Percentiles rank a stretch among this genome's conserved stretches.
These are phyloP conservation scores for Jamesozyma spencerorum DNA, from an alignment of 805 yeast genomes.

Conservation along the genomic window DNA sequence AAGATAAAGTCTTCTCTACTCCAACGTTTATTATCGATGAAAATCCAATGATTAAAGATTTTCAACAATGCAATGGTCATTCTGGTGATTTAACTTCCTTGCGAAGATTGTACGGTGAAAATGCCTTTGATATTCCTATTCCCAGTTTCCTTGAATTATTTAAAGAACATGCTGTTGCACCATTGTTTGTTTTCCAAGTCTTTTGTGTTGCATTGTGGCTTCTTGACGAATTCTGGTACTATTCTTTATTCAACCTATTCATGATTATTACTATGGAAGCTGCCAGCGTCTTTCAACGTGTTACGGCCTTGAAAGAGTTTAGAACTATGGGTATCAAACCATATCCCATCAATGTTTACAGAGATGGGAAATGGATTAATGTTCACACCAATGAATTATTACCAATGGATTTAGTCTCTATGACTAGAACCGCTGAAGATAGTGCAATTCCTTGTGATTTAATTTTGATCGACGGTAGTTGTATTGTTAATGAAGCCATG, in stretches of 20 bases:
- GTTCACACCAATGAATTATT: slow-evolving; percentile 64
- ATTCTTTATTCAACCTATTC: slow-evolving; percentile 80
- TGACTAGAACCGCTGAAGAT: slow-evolving; percentile 83
- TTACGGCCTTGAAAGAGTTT: slow-evolving; percentile 88
- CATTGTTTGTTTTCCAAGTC: slow-evolving; percentile 92
- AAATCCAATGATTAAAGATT: slow-evolving; percentile 44
- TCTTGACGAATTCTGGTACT: slow-evolving; percentile 95
- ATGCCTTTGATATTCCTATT: slow-evolving; percentile 88
- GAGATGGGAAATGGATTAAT: slow-evolving; percentile 63
- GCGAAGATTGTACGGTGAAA: slow-evolving; percentile 65
- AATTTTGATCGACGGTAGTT: slow-evolving; percentile 76
- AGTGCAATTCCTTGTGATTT: slow-evolving; percentile 92
- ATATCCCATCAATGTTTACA: slow-evolving; percentile 60
- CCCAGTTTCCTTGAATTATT: slow-evolving; percentile 87
- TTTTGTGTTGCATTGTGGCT: slow-evolving; percentile 94
- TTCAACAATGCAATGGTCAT: slow-evolving; percentile 50
- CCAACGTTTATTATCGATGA: slow-evolving; percentile 64
- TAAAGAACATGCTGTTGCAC: slow-evolving; percentile 96
- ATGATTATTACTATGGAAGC: slow-evolving; percentile 90
- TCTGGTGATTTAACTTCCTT: slow-evolving; percentile 41
- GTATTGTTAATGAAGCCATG: slow-evolving; percentile 98
- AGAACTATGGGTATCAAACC: slow-evolving; percentile 97
- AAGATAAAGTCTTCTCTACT: slow-evolving; percentile 54
- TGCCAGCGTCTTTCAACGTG: slow-evolving; percentile 91
- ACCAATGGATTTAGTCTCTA: slow-evolving; percentile 87